Evolutionary conservation across 441 rosid genomes (phyloP).

Genomic region (Syzygium syzygioides): DNA sequence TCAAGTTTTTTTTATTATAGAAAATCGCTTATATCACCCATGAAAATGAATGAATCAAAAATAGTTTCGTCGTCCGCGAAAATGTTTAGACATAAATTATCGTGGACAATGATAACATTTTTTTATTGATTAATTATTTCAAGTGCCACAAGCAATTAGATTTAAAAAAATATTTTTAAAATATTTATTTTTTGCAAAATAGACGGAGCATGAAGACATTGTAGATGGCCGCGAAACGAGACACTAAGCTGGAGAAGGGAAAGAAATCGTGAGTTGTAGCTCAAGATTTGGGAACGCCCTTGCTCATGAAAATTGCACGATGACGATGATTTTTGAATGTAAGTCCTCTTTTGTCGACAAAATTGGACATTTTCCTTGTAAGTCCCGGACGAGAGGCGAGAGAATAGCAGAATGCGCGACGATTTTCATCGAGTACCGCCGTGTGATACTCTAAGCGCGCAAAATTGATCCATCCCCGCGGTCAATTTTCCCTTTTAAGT

Average conservation of each 20-base stretch:
- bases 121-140: too few species aligned
- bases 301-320: background rate
- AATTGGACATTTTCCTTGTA: background rate
- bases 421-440: background rate
- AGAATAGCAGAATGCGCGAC: background rate
- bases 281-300: background rate
- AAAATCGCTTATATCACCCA: too few species aligned
- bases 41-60: too few species aligned
- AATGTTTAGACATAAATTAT: too few species aligned
- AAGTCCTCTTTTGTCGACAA: background rate
- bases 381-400: background rate
- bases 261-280: background rate
- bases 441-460: background rate
- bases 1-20: too few species aligned
- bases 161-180: too few species aligned
- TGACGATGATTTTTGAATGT: background rate
- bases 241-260: background rate
- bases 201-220: background rate
- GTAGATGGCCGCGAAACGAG: background rate
- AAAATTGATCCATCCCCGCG: background rate
- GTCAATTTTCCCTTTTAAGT: background rate
- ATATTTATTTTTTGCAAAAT: too few species aligned
- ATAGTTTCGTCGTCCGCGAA: too few species aligned
- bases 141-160: too few species aligned
- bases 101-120: too few species aligned